Conservation (phyloP, 2,329 filamentous ascomycete genomes). For the Trichoderma endophyticum region DNA sequence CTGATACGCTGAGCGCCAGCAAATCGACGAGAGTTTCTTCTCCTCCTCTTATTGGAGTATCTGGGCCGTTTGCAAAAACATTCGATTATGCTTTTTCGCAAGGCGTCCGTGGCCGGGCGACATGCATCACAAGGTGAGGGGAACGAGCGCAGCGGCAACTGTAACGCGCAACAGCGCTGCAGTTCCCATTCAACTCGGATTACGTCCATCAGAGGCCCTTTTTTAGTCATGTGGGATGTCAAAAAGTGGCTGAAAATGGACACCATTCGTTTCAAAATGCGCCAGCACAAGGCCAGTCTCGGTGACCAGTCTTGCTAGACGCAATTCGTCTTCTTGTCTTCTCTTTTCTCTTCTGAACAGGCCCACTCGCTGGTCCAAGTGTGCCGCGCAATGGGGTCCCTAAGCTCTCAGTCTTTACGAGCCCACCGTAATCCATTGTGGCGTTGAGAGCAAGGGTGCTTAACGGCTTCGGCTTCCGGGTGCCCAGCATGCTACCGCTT, state of each 20-base stretch:
- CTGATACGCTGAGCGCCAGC: neutral
- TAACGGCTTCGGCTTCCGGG: constrained; percentile 5
- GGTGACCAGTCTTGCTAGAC: neutral
- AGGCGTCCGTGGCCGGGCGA: neutral
- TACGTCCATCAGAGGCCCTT: neutral
- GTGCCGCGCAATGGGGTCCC: constrained; percentile 10
- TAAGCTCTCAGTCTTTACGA: neutral
- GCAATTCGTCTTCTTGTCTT: neutral
- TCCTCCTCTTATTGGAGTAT: constrained; percentile 5
- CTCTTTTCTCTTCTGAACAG: neutral
- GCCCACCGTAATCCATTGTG: constrained; percentile 17
- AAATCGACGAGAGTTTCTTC: neutral
- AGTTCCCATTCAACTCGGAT: neutral
- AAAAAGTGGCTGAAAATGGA: neutral
- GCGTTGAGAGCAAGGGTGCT: neutral
- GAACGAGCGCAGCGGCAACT: constrained; percentile 10
- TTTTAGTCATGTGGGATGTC: neutral
- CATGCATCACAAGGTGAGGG: neutral
- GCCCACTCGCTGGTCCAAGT: neutral
- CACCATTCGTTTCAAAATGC: constrained; percentile 1
- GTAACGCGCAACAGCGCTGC: neutral
- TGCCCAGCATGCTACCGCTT: neutral
- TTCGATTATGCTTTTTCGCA: neutral
- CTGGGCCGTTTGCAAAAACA: neutral
- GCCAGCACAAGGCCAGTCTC: neutral